Percentiles rank a stretch among this genome's conserved stretches.
Conservation (phyloP, 2,329 filamentous ascomycete species). For the Akanthomyces lecanii region DNA sequence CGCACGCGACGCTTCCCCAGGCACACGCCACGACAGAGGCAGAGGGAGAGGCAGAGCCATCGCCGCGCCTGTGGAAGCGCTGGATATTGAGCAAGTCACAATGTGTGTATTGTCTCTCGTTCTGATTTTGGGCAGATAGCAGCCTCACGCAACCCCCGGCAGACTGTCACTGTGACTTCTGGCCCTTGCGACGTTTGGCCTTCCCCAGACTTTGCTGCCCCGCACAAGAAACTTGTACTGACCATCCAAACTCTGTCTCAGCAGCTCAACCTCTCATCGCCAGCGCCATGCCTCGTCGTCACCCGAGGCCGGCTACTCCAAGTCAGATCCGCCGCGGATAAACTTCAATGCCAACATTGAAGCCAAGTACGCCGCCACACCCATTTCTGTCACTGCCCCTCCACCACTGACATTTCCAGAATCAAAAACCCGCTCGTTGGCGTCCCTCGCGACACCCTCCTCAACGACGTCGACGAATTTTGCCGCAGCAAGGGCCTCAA, state of each 20-base stretch:
- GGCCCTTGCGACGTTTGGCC: neutral
- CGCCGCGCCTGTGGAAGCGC: neutral
- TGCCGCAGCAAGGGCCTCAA: constrained; percentile 54
- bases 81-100: constrained; percentile 8
- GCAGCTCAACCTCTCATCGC: constrained; percentile 21
- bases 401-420: constrained; percentile 22
- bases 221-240: neutral
- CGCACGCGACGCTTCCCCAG: constrained; percentile 16
- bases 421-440: constrained; percentile 49
- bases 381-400: neutral
- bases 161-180: neutral
- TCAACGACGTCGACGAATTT: constrained; percentile 57
- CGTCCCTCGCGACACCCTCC: constrained; percentile 46
- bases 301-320: constrained; percentile 34
- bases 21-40: constrained; percentile 4
- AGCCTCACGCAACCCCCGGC: neutral
- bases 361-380: constrained; percentile 36
- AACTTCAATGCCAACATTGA: constrained; percentile 45
- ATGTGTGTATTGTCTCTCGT: neutral
- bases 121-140: neutral
- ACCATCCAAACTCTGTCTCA: constrained; percentile 21
- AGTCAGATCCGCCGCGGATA: constrained; percentile 29
- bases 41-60: neutral
- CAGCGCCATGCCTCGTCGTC: constrained; percentile 28
- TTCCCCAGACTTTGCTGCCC: constrained; percentile 11